Evolutionary conservation across 495 filamentous ascomycete species (phyloP), one percentile per base, ranked within the genome.

Genomic region (Neurospora sp.): DNA sequence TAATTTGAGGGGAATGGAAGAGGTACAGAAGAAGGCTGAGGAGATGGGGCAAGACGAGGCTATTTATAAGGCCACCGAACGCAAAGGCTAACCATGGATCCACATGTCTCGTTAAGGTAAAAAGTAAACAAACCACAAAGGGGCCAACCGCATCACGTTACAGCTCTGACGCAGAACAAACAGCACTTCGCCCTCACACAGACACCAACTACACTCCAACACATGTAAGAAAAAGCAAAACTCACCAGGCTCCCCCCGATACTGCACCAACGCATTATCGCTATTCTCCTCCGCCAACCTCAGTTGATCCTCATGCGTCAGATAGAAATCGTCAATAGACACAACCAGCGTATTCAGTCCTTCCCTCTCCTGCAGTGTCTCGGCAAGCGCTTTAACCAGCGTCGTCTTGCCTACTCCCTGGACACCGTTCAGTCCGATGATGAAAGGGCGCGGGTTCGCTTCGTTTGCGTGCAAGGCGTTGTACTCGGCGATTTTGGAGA

Each of bases 321-420:
- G 88, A 80, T 98, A 98, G 71, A 98, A 89, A 81, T 98, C 94
- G 80, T 98, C 95, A 71, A 97, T 93, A 77, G 92, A 94, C 77
- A 94, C 85, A 8, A 94, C 92, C 41, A 92, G 84, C 5, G 92
- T 93, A 71, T 88, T 83, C 45, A 97, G 85, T 10, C 84, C 86
- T 80, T 93, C 87, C 35, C 88, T 85, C n/a, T 86, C 84, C 70
- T 85, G 83, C 42, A 97, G 88, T n/a, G 87, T 90, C 22, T 86
- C 76, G 68, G 89, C 83, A 27, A 97, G 87, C 9, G 86, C 86
- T 38, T 89, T 88, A 7, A 94, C 94, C 75, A 98, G 85, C 4
- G 94, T 94, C 1, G 94, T 95, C 82, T 98, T 98, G 47, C 95
- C 95, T 65, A 91, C 92, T 68, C 94, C 94, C 80, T 97, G 94